Conservation (phyloP, 1,284 basidiomycete genomes). For the Vanrija humicola region DNA sequence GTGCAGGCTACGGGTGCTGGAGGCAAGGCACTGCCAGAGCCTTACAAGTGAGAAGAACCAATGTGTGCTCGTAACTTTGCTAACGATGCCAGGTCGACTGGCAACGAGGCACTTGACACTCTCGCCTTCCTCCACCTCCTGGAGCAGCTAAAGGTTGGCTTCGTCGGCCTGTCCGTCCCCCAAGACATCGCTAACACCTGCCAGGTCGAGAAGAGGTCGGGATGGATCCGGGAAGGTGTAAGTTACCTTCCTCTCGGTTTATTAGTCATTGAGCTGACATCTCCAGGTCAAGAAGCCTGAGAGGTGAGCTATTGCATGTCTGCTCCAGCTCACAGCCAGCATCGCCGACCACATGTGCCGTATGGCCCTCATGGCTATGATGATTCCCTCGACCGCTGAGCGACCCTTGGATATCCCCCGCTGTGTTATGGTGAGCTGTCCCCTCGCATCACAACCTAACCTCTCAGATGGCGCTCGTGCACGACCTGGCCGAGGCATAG, state of each 20-base stretch:
- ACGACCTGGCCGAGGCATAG: conserved; percentile 95
- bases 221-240: conserved; percentile 82
- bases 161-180: neutral
- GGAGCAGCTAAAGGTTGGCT: conserved; percentile 73
- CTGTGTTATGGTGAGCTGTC: conserved; percentile 41
- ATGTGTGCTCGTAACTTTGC: conserved; percentile 9
- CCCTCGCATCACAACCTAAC: neutral
- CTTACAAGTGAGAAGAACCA: conserved; percentile 15
- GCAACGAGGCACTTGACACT: conserved; percentile 60
- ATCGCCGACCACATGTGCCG: conserved; percentile 98
- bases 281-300: conserved; percentile 69
- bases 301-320: conserved; percentile 55
- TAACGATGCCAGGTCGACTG: conserved; percentile 52
- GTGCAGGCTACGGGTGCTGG: conserved; percentile 10
- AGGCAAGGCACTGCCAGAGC: conserved; percentile 14
- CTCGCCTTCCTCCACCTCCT: conserved; percentile 85
- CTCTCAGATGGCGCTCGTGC: conserved; percentile 70
- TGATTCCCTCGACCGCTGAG: conserved; percentile 59
- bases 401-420: conserved; percentile 67
- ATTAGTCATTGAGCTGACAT: neutral
- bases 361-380: conserved; percentile 89
- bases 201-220: conserved; percentile 88
- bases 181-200: conserved; percentile 1
- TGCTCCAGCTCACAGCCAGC: conserved; percentile 50
- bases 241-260: conserved; percentile 16